Evolutionary conservation across 2,329 filamentous ascomycete species (phyloP), one percentile per base, ranked within the genome.

Genomic region (Neofusicoccum sp.): DNA sequence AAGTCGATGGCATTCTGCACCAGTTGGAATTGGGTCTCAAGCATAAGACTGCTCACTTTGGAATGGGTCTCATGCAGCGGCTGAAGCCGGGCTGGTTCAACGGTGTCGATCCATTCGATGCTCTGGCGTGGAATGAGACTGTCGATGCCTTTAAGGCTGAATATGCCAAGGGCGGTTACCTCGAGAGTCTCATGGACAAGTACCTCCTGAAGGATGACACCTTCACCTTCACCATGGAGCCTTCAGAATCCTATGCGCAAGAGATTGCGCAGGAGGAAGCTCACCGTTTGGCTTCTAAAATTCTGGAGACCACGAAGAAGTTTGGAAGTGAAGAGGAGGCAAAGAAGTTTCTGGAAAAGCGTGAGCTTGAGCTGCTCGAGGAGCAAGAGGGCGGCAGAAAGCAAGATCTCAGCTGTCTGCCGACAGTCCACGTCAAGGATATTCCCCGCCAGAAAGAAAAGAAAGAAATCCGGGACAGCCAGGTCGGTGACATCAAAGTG

Each of bases 21-120:
- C 94, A 98, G 76, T 80, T 98, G 3, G 95, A 99, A 74, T 84
- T 99, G n/a, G 85, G 89, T 0, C 80, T 98, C 54, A 97, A 97
- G 79, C 93, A 99, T 80, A 98, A 98, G 82, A 97, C 93, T 0
- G 92, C 95, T 61, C 93, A 90, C 71, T 99, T 99, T 73, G 95
- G 95, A 12, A 92, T 97, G 83, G 89, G 89, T 16, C 85, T 98
- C 60, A 87, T 99, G 77, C 92, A 97, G 69, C 87, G 94, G 45
- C 83, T 97, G 6, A 91, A 96, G 73, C 90, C 92, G 1, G 89
- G 90, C 64, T 99, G 95, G 95, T 98, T 99, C 78, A 96, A 95
- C 63, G 95, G 94, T 4, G 88, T 93, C 3, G 92, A 98, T 74
- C 94, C 95, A 0, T 96, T 98, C 77, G 89, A 96, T 67, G 89